These are phyloP conservation scores for Neofusicoccum kwambonambiense DNA, from an alignment of 2,329 filamentous ascomycete genomes.

Conservation along the genomic window DNA sequence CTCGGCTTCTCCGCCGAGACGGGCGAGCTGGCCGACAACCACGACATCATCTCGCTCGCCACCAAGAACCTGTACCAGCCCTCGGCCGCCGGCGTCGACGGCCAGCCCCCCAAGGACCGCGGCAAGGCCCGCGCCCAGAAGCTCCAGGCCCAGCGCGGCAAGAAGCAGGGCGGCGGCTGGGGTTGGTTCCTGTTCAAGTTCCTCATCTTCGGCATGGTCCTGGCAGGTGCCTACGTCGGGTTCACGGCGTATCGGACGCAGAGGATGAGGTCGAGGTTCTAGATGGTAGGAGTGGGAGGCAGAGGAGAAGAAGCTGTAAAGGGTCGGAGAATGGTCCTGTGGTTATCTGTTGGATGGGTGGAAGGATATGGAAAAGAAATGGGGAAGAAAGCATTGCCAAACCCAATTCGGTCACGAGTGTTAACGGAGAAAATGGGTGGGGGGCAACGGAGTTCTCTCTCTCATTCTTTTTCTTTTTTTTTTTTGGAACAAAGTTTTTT, in stretches of 20 bases:
- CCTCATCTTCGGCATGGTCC: constrained; percentile 67
- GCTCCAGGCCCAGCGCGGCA: constrained; percentile 49
- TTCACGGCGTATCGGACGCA: constrained; percentile 78
- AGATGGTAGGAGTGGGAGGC: background rate
- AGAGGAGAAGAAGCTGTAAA: too few species aligned
- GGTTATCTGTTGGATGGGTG: too few species aligned
- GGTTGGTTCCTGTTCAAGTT: constrained; percentile 78
- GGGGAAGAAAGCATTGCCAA: too few species aligned
- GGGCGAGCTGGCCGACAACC: constrained; percentile 94
- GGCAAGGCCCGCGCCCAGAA: constrained; percentile 31
- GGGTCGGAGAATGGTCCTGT: too few species aligned
- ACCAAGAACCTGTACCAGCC: constrained; percentile 86
- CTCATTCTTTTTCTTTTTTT: too few species aligned
- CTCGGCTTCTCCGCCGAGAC: constrained; percentile 78
- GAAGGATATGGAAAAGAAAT: too few species aligned
- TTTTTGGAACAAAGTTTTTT: too few species aligned
- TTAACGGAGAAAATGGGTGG: too few species aligned
- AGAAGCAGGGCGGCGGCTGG: constrained; percentile 50
- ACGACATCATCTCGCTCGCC: constrained; percentile 87
- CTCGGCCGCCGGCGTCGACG: constrained; percentile 33
- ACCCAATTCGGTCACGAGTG: too few species aligned
- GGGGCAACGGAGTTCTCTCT: too few species aligned
- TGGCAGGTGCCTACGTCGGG: constrained; percentile 77
- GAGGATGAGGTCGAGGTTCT: constrained; percentile 48
- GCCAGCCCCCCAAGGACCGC: constrained; percentile 30